These are phyloP conservation scores for Haberlea rhodopensis DNA, from an alignment of 257 asterid genomes.

Conservation along the genomic window DNA sequence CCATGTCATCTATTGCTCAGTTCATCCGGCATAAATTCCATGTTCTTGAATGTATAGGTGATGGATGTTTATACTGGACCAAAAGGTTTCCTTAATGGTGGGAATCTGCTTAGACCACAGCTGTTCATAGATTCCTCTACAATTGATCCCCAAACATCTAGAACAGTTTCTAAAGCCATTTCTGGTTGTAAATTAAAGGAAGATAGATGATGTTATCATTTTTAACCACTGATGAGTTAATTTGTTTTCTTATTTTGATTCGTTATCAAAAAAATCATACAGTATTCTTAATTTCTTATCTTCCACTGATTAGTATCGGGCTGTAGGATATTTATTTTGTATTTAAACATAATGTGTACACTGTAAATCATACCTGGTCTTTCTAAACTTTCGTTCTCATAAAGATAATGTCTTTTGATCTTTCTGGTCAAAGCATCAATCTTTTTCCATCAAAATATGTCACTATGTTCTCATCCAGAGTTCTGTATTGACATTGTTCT, in stretches of 20 bases:
- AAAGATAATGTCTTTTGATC: not conserved
- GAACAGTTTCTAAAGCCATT: constrained; percentile 57
- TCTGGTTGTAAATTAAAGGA: constrained; percentile 39
- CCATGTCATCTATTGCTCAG: not conserved
- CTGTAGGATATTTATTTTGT: not conserved
- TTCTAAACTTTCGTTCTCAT: not conserved
- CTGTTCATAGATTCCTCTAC: constrained; percentile 90
- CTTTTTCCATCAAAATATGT: too few species aligned
- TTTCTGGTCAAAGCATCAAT: not conserved
- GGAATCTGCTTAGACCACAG: constrained; percentile 48
- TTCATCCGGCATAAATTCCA: not conserved
- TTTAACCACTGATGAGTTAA: not conserved
- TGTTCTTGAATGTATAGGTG: constrained; percentile 48
- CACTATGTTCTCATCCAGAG: too few species aligned
- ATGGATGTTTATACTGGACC: constrained; percentile 79
- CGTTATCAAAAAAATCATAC: not conserved
- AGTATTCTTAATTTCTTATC: not conserved
- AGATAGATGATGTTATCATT: constrained; percentile 27
- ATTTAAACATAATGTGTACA: not conserved
- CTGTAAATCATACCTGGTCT: not conserved
- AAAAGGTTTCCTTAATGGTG: constrained; percentile 59
- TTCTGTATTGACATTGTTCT: not conserved
- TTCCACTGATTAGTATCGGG: not conserved
- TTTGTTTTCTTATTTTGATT: not conserved
- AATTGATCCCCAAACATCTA: constrained; percentile 87